Base-by-base conservation (phyloP, 805 yeast genomes). In the Pichia pseudocactophila region DNA sequence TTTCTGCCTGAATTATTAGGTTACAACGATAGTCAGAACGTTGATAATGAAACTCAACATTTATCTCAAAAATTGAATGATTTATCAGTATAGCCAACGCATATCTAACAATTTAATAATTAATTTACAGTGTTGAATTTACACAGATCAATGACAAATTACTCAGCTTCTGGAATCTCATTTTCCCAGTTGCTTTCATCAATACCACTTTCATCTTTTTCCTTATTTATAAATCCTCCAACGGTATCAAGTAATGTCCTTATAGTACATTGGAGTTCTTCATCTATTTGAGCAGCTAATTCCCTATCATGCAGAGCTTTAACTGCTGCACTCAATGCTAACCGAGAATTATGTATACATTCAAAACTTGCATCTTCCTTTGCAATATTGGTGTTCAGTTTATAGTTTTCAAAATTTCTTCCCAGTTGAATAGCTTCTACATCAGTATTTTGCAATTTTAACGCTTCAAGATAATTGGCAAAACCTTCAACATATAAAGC, bases 401-500 rank as follows among this genome's bases (percentile, higher is more conserved):
- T 57, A 18, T 62, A 51, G 11, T 69, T 70, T 44, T 74, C 62
- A 52, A 68, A 72, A 46, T 72, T 71, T 33, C 57, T 68, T 7
- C 58, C 50, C 10, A 63, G 45, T 17, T 44, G 37, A 19, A 50
- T 39, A 4, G 51, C 48, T 2, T 54, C 50, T 2, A 43, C 48
- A 20, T 34, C 43, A 6, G 48, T 37, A 32, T 54, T 54, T 43
- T 63, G 67, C n/a, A 55, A 39, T 38, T 57, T 48, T 17, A 69
- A 65, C n/a, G 72, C 65, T 15, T 64, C 59, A 40, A 83, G 62
- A 48, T 77, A 59, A 54, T 80, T 71, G 0, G 92, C 78, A 53
- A 89, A 76, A 0, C 92, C 94, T 55, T 86, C 94, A 49, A 88
- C 65, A 58, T 92, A 92, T 56, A 74, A 82, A 32, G 81, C 72